Evolutionary conservation across 192 early-diverging fungal genomes (phyloP).

Genomic region (Coemansia brasiliensis): DNA sequence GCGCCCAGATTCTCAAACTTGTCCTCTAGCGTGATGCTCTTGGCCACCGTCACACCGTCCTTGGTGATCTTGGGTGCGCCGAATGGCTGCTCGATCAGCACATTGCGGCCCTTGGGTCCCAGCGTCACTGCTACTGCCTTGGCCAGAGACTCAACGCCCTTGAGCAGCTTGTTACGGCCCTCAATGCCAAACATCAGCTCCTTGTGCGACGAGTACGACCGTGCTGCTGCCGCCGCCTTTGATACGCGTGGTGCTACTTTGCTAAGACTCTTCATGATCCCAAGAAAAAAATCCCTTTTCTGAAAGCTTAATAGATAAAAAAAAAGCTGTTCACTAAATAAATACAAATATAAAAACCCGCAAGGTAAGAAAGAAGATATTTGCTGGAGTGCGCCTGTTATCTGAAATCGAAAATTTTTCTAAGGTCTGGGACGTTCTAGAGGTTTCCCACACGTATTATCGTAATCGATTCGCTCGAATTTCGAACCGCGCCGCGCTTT

Average conservation of each 20-base stretch:
- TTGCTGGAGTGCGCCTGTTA: too few species aligned
- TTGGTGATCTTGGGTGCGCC: constrained; percentile 99
- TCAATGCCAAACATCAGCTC: constrained; percentile 96
- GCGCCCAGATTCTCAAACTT: constrained; percentile 99
- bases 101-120: constrained; percentile 98
- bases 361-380: too few species aligned
- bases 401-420: constrained; percentile 5
- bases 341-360: too few species aligned
- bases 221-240: constrained; percentile 38
- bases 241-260: constrained; percentile 49
- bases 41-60: constrained; percentile 99
- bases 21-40: constrained; percentile 94
- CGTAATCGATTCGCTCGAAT: constrained; percentile 8
- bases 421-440: constrained; percentile 23
- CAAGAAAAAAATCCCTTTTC: too few species aligned
- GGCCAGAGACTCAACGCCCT: constrained; percentile 95
- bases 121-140: constrained; percentile 99
- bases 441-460: constrained; percentile 18
- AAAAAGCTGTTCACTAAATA: too few species aligned
- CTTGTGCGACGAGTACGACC: constrained; percentile 89
- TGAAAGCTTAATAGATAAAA: too few species aligned
- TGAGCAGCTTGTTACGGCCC: constrained; percentile 86
- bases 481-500: background rate
- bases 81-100: constrained; percentile 97
- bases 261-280: constrained; percentile 44